Conservation (phyloP, 2,329 filamentous ascomycete genomes). For the Botrytis galanthina region DNA sequence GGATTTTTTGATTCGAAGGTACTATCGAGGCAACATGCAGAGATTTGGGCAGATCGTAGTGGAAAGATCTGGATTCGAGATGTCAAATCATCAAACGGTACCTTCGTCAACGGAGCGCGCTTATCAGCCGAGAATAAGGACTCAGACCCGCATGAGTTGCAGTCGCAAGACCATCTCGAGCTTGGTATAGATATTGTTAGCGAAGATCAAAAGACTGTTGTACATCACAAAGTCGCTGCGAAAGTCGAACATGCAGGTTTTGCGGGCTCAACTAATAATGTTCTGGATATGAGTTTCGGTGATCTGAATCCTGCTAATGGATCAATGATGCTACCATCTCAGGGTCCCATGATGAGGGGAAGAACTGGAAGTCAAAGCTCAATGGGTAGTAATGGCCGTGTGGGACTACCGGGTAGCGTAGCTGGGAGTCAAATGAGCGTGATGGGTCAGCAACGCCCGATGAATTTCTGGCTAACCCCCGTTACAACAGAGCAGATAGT, state of each 20-base stretch:
- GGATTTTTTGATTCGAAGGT: constrained; percentile 99
- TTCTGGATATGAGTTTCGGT: constrained; percentile 86
- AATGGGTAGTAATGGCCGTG: constrained; percentile 58
- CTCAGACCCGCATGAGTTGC: constrained; percentile 90
- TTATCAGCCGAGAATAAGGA: constrained; percentile 93
- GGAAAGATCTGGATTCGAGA: constrained; percentile 96
- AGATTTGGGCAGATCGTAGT: constrained; percentile 82
- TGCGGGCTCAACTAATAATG: constrained; percentile 69
- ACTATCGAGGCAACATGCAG: constrained; percentile 90
- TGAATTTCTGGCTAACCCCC: constrained; percentile 82
- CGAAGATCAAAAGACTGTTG: constrained; percentile 96
- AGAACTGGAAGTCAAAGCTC: constrained; percentile 67
- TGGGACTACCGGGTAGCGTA: constrained; percentile 52
- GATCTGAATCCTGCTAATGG: constrained; percentile 82
- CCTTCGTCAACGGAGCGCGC: constrained; percentile 90
- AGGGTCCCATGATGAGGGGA: constrained; percentile 67
- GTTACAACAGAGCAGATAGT: constrained; percentile 94
- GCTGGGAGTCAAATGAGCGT: constrained; percentile 52
- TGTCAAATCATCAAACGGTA: constrained; percentile 97
- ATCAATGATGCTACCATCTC: constrained; percentile 63
- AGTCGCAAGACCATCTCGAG: constrained; percentile 88
- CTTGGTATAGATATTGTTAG: constrained; percentile 98
- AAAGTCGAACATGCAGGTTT: constrained; percentile 95
- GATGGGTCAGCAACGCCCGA: constrained; percentile 69
- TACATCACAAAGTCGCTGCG: constrained; percentile 96